Evolutionary conservation across 73 alveolate genomes (phyloP), one percentile per base, ranked within the genome.

Genomic region (Paramecium caudatum): DNA sequence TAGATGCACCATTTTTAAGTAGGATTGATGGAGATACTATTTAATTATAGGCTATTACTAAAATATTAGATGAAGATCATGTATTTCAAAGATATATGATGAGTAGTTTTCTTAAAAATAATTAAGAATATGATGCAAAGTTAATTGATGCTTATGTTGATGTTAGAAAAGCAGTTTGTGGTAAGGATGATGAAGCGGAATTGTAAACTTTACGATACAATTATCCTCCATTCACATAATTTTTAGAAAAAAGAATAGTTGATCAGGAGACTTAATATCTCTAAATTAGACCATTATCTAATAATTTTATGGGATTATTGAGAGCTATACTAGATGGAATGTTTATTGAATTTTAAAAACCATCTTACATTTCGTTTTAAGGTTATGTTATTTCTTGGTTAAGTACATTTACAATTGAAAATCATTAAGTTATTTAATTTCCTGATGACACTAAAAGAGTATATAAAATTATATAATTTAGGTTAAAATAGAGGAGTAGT

Each of bases 371-470:
- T 3, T 39, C 69, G 7, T 74, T 74, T 45, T 45, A 74, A 21
- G 33, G 55, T 74, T 74, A 37, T 74, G 34, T 43, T 9, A 74
- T 74, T 1, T 41, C 62, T 23, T 74, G 88, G 88, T 45, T 74
- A 37, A 74, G 88, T 15, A 74, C 62, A 4, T 74, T 41, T 21
- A 74, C 88, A 2, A 74, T 74, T 41, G 69, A 74, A 0, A 74
- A 74, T 16, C 88, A 74, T 74, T 4, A 74, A 41, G 88, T 74
- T 15, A 74, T 74, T 1, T 19, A 36, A 9, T 74, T 41, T 21
- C 62, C 88, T 13, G 69, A 74, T 21, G 88, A 74, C 21, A 74
- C 88, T 19, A 74, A 74, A 74, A 74, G 88, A 74, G 88, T 74
- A 74, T 34, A 8, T 45, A 2, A 12, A 4, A 16, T 8, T 27